phyloP scores from a whole-genome alignment of 306 rosid species.

The Gillenia trifoliata region DNA sequence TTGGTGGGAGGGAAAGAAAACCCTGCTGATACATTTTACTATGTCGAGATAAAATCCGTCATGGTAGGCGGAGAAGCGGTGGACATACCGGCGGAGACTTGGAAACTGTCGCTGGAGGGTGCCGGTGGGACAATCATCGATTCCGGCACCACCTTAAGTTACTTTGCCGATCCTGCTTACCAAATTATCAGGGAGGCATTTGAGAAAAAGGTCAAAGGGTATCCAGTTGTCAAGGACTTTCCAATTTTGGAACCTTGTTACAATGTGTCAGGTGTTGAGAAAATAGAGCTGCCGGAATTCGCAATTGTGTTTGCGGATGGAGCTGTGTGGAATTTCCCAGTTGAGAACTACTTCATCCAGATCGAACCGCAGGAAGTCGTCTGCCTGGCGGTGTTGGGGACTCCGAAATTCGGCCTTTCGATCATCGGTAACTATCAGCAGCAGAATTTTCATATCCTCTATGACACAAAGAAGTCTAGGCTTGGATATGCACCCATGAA shows the following conservation, averaged over 20 bases:
- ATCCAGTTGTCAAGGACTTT: constrained; percentile 46
- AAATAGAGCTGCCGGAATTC: constrained; percentile 76
- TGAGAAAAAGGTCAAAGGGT: constrained; percentile 50
- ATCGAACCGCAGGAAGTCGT: constrained; percentile 57
- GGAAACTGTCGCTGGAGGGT: constrained; percentile 62
- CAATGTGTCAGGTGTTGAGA: constrained; percentile 77
- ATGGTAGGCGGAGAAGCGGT: constrained; percentile 62
- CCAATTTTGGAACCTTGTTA: constrained; percentile 79
- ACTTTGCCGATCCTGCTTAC: constrained; percentile 87
- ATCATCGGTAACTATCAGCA: constrained; percentile 97
- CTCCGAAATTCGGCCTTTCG: constrained; percentile 63
- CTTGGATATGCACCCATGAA: constrained; percentile 85
- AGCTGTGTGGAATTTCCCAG: constrained; percentile 87
- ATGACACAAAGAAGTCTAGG: constrained; percentile 81
- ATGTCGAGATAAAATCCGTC: constrained; percentile 63
- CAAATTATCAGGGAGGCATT: constrained; percentile 64
- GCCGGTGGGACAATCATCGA: constrained; percentile 91
- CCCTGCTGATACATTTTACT: constrained; percentile 83
- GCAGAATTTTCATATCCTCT: constrained; percentile 85
- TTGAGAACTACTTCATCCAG: constrained; percentile 81
- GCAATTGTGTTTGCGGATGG: constrained; percentile 72
- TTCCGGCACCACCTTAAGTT: constrained; percentile 92
- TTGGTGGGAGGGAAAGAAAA: constrained; percentile 62
- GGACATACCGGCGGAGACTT: constrained; percentile 67
- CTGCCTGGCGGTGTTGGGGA: constrained; percentile 81